Conservation (phyloP, 2,329 filamentous ascomycete genomes). For the Colletotrichum agaves region DNA sequence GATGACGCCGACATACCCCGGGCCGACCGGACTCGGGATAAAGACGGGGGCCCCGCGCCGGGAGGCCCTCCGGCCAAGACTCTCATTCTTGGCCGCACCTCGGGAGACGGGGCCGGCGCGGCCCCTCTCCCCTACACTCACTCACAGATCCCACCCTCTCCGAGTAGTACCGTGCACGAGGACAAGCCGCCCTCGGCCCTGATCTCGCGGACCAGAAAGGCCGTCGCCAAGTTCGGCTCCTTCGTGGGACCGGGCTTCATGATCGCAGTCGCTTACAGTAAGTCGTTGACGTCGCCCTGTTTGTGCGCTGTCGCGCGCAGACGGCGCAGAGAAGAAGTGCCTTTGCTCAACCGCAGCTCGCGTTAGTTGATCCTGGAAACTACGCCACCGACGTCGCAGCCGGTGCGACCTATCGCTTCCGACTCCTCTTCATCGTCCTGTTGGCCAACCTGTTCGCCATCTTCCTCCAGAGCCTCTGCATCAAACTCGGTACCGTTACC, state of each 20-base stretch:
- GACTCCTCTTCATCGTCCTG: constrained; percentile 74
- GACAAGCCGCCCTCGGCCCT: not conserved
- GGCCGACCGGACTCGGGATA: not conserved
- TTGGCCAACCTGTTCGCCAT: constrained; percentile 78
- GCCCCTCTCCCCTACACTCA: constrained; percentile 30
- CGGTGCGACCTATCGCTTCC: constrained; percentile 73
- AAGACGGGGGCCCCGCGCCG: not conserved
- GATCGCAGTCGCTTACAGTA: constrained; percentile 68
- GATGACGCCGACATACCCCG: constrained; percentile 13
- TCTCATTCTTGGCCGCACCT: constrained; percentile 28
- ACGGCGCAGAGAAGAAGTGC: not conserved
- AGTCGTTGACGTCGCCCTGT: constrained; percentile 38
- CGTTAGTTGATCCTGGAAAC: constrained; percentile 69
- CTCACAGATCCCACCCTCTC: constrained; percentile 1
- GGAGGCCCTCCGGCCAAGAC: constrained; percentile 22
- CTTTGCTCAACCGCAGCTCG: not conserved
- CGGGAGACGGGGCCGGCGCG: constrained; percentile 29
- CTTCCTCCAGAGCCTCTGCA: constrained; percentile 73
- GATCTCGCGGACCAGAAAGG: constrained; percentile 38
- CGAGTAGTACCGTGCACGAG: not conserved
- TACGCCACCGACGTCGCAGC: constrained; percentile 78
- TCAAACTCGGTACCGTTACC: constrained; percentile 76
- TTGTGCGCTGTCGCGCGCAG: not conserved
- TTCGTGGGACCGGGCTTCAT: constrained; percentile 78
- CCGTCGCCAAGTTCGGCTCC: constrained; percentile 59